Conservation (phyloP, 2,329 filamentous ascomycete species). For the Bipolaris zeicola region DNA sequence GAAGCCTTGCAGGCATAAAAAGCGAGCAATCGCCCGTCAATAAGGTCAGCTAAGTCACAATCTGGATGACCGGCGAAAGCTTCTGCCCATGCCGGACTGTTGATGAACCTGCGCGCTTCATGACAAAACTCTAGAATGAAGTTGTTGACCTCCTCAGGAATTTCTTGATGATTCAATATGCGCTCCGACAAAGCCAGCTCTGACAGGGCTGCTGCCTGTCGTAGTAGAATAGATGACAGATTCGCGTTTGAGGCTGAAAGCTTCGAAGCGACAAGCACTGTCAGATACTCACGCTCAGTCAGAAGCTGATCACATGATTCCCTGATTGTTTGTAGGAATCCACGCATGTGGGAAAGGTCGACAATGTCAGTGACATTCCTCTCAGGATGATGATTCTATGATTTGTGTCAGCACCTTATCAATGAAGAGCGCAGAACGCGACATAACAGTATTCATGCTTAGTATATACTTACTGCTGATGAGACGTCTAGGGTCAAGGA, state of each 20-base stretch:
- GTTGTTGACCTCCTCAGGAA: conserved; percentile 40
- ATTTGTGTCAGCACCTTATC: background rate
- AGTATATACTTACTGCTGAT: conserved; percentile 21
- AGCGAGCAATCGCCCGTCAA: conserved; percentile 59
- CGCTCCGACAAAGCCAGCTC: conserved; percentile 51
- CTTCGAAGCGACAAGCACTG: conserved; percentile 40
- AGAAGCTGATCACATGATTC: conserved; percentile 26
- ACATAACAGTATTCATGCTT: background rate
- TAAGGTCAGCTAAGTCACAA: conserved; percentile 60
- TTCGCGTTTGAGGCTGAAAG: conserved; percentile 40
- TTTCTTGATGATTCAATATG: conserved; percentile 36
- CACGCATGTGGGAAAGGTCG: conserved; percentile 24
- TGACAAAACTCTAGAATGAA: conserved; percentile 49
- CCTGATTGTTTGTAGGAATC: conserved; percentile 27
- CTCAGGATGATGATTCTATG: conserved; percentile 9
- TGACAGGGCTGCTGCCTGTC: conserved; percentile 51
- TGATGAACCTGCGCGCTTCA: conserved; percentile 46
- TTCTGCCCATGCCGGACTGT: conserved; percentile 44
- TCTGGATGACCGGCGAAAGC: conserved; percentile 26
- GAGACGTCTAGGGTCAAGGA: conserved; percentile 24
- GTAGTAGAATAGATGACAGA: conserved; percentile 49
- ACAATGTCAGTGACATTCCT: conserved; percentile 16
- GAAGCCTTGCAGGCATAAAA: conserved; percentile 29
- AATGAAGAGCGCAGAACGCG: background rate
- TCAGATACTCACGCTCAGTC: conserved; percentile 45